Evolutionary conservation across 75 land plant species (phyloP), one percentile per base, ranked within the genome.

Genomic region (Chamaecyparis obtusa): DNA sequence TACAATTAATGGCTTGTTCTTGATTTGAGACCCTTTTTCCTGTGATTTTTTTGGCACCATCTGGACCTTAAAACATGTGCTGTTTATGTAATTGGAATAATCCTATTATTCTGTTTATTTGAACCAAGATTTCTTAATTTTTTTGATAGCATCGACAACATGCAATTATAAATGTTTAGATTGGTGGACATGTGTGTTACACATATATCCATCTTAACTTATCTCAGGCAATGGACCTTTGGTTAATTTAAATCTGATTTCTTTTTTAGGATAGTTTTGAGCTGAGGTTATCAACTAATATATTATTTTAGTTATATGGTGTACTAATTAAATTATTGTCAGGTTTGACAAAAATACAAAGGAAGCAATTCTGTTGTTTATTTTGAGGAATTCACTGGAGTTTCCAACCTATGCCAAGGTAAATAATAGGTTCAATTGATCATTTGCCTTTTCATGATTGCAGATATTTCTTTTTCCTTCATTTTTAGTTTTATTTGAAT

Each of bases 341-440:
- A 94, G 95, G 84, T 92, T 94, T 90, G 89, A 91, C 83, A 86
- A 91, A 83, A 36, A 41, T 64, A 84, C 90, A 32, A 92, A 90
- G 60, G 90, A 89, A 32, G 77, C 54, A 27, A 83, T 91, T 43
- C 72, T 94, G 24, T 57, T 56, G 16, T 94, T 86, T 83, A 92
- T 94, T 41, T 86, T 92, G 85, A 86, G 84, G 17, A 88, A 72
- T 88, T 91, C 90, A 80, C 55, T 91, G 15, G 85, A 77, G 64
- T 89, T 91, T 83, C 89, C 95, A 84, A 78, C 90, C 57, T 87
- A 88, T 91, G 94, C 87, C 35, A 92, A 94, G 95, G 95, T 94
- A 80, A 80, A 43, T 83, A 56, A 67, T 84, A 1, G 39, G 11
- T 35, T 43, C 0, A 2, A 8, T 33, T 78, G 83, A 44, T 51